phyloP scores from a whole-genome alignment of 2,329 filamentous ascomycete genomes.

The Aspergillus sp. region DNA sequence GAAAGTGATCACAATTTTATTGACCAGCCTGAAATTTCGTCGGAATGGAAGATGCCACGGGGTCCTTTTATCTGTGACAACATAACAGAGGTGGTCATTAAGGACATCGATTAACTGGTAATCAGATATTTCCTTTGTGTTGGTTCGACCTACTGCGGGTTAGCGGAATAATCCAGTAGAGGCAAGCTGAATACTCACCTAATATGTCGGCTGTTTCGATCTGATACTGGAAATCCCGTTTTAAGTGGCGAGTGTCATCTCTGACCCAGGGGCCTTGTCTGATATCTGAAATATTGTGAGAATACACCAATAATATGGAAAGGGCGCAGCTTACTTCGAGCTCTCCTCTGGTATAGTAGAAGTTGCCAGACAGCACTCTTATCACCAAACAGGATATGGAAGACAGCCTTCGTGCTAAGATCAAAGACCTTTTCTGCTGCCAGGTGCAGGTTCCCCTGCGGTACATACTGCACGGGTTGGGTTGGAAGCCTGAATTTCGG shows the following conservation, averaged over 20 bases:
- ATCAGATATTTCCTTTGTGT: conserved; percentile 68
- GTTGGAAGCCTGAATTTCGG: conserved; percentile 79
- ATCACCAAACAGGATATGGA: conserved; percentile 95
- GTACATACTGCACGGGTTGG: conserved; percentile 79
- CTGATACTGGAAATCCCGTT: conserved; percentile 77
- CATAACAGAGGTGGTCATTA: conserved; percentile 72
- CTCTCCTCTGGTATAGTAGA: conserved; percentile 79
- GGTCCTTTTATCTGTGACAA: conserved; percentile 62
- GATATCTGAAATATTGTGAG: conserved; percentile 55
- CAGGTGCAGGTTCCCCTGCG: conserved; percentile 73
- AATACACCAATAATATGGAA: background rate
- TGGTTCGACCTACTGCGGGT: conserved; percentile 43
- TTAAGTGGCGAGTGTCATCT: conserved; percentile 68
- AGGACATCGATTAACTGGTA: conserved; percentile 83
- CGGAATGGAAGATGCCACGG: conserved; percentile 85
- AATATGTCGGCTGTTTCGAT: conserved; percentile 68
- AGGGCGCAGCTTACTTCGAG: conserved; percentile 51
- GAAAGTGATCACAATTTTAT: conserved; percentile 91
- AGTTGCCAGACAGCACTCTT: conserved; percentile 93
- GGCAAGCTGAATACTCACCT: conserved; percentile 36
- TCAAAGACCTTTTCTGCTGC: conserved; percentile 81
- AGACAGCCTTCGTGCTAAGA: conserved; percentile 88
- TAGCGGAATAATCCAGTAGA: background rate
- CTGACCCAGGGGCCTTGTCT: conserved; percentile 82
- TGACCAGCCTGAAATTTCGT: conserved; percentile 75